Percentiles rank a stretch among this genome's conserved stretches.
These are phyloP conservation scores for Alternaria longipes DNA, from an alignment of 2,329 filamentous ascomycete genomes.

Conservation along the genomic window DNA sequence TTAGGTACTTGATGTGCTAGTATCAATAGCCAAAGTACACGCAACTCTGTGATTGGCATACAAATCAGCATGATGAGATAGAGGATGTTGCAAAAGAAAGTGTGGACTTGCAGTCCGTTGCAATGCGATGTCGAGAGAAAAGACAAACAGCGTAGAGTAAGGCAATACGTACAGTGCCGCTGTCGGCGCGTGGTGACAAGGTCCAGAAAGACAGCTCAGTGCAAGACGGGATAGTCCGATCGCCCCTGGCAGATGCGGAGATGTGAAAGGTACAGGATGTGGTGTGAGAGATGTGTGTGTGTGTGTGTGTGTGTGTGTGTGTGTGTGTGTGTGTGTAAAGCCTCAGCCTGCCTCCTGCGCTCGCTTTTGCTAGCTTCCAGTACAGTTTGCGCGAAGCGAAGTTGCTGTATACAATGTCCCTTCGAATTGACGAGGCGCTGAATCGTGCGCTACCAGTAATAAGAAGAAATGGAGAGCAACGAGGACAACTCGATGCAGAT, in stretches of 20 bases:
- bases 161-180: conserved; percentile 54
- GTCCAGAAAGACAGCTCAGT: conserved; percentile 46
- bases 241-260: conserved; percentile 53
- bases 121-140: conserved; percentile 20
- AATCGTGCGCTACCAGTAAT: conserved; percentile 34
- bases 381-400: conserved; percentile 37
- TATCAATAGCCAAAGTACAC: conserved; percentile 50
- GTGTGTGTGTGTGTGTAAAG: conserved; percentile 39
- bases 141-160: conserved; percentile 40
- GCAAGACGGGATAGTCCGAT: conserved; percentile 47
- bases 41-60: conserved; percentile 45
- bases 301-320: conserved; percentile 38
- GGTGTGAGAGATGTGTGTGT: conserved; percentile 40
- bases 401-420: conserved; percentile 37
- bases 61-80: conserved; percentile 50
- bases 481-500: conserved; percentile 19
- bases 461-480: conserved; percentile 29
- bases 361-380: conserved; percentile 33
- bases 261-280: conserved; percentile 48
- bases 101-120: conserved; percentile 22
- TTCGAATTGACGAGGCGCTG: conserved; percentile 33
- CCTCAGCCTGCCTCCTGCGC: conserved; percentile 40
- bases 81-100: conserved; percentile 20
- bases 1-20: conserved; percentile 51
- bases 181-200: conserved; percentile 41